Percentiles rank a stretch among this genome's conserved stretches.
These are phyloP conservation scores for Phlegmacium glaucopus DNA, from an alignment of 768 basidiomycete species.

Conservation along the genomic window DNA sequence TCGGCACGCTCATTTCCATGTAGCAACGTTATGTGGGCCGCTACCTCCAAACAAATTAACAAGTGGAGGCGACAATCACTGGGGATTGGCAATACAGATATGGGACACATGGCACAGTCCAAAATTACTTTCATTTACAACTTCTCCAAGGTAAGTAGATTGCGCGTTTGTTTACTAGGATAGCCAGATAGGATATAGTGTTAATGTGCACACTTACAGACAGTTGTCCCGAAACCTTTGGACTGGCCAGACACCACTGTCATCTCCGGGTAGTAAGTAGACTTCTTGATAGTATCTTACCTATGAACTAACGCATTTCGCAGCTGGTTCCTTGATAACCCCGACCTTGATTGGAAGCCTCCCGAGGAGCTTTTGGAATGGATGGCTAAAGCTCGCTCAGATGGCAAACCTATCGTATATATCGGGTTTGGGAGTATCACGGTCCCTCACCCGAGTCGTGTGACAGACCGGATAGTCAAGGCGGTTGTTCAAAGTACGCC, in stretches of 20 bases:
- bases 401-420: conserved; percentile 62
- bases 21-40: conserved; percentile 63
- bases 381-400: conserved; percentile 51
- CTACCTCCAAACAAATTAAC: conserved; percentile 64
- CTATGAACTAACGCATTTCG: neutral
- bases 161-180: no score
- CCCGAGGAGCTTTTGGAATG: conserved; percentile 46
- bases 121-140: conserved; percentile 66
- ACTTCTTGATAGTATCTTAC: neutral
- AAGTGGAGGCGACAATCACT: conserved; percentile 56
- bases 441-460: conserved; percentile 52
- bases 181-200: neutral
- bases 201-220: conserved; percentile 20
- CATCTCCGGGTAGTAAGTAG: conserved; percentile 53
- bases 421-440: conserved; percentile 72
- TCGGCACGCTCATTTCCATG: neutral
- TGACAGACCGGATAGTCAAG: conserved; percentile 54
- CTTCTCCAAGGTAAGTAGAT: conserved; percentile 48
- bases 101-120: conserved; percentile 56
- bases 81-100: conserved; percentile 48
- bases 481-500: conserved; percentile 53
- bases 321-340: conserved; percentile 67
- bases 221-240: conserved; percentile 66
- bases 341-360: conserved; percentile 56
- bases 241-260: conserved; percentile 62